phyloP scores from a whole-genome alignment of 257 asterid species.

The Fraxinus quadrangulata region DNA sequence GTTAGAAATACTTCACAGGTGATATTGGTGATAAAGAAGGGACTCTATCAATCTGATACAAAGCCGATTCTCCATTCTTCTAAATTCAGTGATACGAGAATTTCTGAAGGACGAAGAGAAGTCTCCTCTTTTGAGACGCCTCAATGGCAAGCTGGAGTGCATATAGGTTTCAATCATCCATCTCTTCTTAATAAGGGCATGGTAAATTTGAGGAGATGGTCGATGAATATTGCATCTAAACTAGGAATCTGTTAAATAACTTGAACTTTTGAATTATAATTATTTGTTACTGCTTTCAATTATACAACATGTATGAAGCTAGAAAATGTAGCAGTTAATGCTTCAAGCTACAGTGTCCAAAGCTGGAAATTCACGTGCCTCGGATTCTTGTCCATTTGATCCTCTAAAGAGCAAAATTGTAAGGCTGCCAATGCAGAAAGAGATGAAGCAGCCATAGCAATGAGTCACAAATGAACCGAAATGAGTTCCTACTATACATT shows the following conservation, averaged over 20 bases:
- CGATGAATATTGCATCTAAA: not conserved
- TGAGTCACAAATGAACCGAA: conserved; percentile 94
- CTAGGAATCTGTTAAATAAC: too few relatives aligned
- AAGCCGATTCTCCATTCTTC: not conserved
- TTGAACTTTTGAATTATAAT: too few relatives aligned
- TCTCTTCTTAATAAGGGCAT: not conserved
- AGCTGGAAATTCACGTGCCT: conserved; percentile 28
- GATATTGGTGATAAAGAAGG: not conserved
- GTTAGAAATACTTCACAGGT: not conserved
- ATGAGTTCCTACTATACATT: conserved; percentile 88
- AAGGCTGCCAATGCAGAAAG: conserved; percentile 69
- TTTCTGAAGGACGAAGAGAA: not conserved
- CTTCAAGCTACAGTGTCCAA: conserved; percentile 25
- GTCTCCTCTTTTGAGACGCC: not conserved
- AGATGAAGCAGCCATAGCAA: conserved; percentile 77
- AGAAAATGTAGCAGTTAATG: not conserved
- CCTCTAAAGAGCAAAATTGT: conserved; percentile 77
- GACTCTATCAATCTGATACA: not conserved
- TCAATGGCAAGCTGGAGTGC: not conserved
- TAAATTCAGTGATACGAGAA: not conserved
- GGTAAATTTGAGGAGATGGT: not conserved
- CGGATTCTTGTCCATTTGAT: conserved; percentile 35
- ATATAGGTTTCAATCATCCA: not conserved
- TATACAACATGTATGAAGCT: not conserved
- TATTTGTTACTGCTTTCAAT: not conserved